Conservation (phyloP, 164 flowering plant genomes). For the Macadamia tetraphylla region DNA sequence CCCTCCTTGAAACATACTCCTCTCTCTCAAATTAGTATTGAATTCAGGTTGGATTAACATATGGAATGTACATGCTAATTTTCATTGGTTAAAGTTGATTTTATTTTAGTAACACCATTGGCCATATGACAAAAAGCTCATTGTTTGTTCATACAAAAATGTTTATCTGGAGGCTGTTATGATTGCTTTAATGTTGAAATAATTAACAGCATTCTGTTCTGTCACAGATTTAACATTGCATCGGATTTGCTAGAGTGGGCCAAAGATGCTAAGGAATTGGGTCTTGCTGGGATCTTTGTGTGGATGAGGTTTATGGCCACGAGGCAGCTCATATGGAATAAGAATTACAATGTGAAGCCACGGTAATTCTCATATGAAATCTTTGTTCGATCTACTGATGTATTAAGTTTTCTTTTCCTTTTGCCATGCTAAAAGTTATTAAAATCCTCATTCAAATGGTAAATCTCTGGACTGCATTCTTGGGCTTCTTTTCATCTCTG, state of each 20-base stretch:
- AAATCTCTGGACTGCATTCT: background rate
- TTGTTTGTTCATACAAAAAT: background rate
- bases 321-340: conserved; percentile 96
- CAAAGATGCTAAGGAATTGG: conserved; percentile 63
- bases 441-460: background rate
- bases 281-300: conserved; percentile 92
- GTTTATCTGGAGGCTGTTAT: background rate
- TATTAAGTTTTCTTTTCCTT: background rate
- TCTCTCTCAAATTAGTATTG: no score
- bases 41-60: background rate
- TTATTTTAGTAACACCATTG: background rate
- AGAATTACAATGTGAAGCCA: conserved; percentile 97
- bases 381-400: background rate
- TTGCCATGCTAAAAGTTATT: background rate
- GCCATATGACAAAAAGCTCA: background rate
- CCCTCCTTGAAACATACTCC: background rate
- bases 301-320: conserved; percentile 99
- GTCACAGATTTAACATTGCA: conserved; percentile 87
- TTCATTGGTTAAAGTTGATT: background rate
- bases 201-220: conserved; percentile 4
- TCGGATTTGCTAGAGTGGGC: conserved; percentile 82
- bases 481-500: no score
- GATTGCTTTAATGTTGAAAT: background rate
- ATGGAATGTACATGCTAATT: background rate
- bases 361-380: conserved; percentile 44